Evolutionary conservation across 352 stramenopile genomes (phyloP), one percentile per base, ranked within the genome.

Genomic region (Phytophthora boehmeriae): DNA sequence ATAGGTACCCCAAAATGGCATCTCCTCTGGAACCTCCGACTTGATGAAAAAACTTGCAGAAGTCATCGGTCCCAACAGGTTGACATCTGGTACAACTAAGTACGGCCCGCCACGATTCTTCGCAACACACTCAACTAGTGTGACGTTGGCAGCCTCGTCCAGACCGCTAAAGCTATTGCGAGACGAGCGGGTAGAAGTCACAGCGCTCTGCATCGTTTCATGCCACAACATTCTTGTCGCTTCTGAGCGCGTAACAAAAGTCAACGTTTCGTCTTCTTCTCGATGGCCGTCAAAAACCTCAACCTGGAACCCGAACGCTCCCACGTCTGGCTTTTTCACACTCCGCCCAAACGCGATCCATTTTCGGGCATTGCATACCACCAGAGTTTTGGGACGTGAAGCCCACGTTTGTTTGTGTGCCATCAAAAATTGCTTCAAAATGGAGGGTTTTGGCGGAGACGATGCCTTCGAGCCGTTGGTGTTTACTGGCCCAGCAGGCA

Each of bases 1-100:
- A 52, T 88, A 93, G 2, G 76, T 88, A 23, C 85, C 84, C 82
- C 82, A 93, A 47, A 93, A 92, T 1, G 85, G 85, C 20, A 93
- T 74, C 49, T 92, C 85, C 54, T 93, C 85, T 0, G 82, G 82
- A 1, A 93, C 85, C 28, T 92, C 85, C 0, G 80, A 93, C 38
- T 90, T 89, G 4, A 93, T 57, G 20, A 85, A 86, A 59, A 93
- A 93, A 28, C 63, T 89, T 4, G 76, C 74, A 23, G 77, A 71
- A 9, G 86, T 80, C 51, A 89, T 66, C 0, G 82, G 82, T 1
- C 74, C 66, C 0, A 92, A 61, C 35, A 89, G 58, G 17, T 89
- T 77, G 5, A 89, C 73, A 36, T 90, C 82, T 0, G 83, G 83
- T 1, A 89, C 44, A 1, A 88, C 74, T 14, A 83, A 51, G 39